Evolutionary conservation across 1,139 yeast species (phyloP).

Genomic region (Candida sanyaensis): DNA sequence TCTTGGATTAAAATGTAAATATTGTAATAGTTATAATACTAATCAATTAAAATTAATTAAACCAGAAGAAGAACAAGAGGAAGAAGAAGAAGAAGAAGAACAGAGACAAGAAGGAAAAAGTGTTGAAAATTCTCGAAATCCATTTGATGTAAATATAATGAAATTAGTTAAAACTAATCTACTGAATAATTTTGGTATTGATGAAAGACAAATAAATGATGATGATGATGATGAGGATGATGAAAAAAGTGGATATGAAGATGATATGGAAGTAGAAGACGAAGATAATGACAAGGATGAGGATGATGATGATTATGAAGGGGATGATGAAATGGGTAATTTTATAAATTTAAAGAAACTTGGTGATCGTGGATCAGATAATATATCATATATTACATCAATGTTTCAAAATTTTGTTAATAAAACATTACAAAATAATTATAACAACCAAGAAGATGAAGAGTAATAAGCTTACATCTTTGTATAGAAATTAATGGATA

Average conservation of each 20-base stretch:
- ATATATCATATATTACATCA: slow-evolving; percentile 35
- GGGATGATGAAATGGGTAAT: slow-evolving; percentile 21
- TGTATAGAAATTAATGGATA: too few relatives aligned
- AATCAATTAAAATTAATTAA: slow-evolving; percentile 66
- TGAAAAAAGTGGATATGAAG: slow-evolving; percentile 15
- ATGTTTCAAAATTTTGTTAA: slow-evolving; percentile 45
- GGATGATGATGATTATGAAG: slow-evolving; percentile 20
- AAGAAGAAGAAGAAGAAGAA: slow-evolving; percentile 15
- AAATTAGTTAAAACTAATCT: slow-evolving; percentile 38
- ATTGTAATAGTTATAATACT: slow-evolving; percentile 86
- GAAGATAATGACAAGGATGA: slow-evolving; percentile 16
- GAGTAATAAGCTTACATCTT: background rate
- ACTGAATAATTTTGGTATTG: slow-evolving; percentile 41
- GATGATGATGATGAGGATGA: slow-evolving; percentile 9
- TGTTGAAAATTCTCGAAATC: slow-evolving; percentile 3
- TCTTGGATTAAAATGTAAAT: slow-evolving; percentile 82
- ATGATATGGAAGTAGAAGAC: slow-evolving; percentile 11
- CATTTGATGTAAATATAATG: slow-evolving; percentile 24
- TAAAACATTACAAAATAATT: slow-evolving; percentile 13
- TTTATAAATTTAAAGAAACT: slow-evolving; percentile 31
- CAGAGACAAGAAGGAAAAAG: slow-evolving; percentile 5
- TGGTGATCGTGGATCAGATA: slow-evolving; percentile 21
- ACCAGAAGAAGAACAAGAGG: slow-evolving; percentile 47
- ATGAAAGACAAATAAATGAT: slow-evolving; percentile 10
- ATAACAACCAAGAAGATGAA: background rate